Evolutionary conservation across 1,284 basidiomycete species (phyloP).

Genomic region (Boletus semigastroideus): DNA sequence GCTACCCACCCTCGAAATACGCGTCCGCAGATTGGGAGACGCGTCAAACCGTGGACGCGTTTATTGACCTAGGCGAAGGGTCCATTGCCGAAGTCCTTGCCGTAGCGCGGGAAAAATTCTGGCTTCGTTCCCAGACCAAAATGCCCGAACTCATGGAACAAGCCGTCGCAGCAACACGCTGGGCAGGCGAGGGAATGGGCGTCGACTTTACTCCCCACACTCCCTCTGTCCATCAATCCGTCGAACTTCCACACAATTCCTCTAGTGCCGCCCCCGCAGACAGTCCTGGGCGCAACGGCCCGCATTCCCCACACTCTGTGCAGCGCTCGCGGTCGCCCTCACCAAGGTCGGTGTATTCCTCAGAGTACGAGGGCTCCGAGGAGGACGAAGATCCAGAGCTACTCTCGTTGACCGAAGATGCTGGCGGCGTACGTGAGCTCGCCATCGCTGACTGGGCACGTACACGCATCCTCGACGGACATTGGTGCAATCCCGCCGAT

Average conservation of each 20-base stretch:
- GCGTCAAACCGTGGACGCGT: conserved; percentile 57
- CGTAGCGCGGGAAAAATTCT: conserved; percentile 64
- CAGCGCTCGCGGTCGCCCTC: conserved; percentile 34
- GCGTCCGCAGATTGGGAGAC: conserved; percentile 64
- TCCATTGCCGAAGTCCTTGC: conserved; percentile 58
- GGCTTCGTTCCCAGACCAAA: conserved; percentile 64
- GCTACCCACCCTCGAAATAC: conserved; percentile 32
- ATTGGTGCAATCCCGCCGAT: conserved; percentile 72
- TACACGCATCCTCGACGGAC: conserved; percentile 65
- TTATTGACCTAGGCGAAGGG: conserved; percentile 73
- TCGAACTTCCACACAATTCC: conserved; percentile 10
- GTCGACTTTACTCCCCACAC: conserved; percentile 29
- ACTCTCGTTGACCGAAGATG: conserved; percentile 59
- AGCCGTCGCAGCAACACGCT: conserved; percentile 59
- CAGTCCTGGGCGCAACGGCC: conserved; percentile 25
- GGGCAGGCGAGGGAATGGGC: conserved; percentile 41
- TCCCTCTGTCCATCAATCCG: conserved; percentile 11
- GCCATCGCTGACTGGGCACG: conserved; percentile 74
- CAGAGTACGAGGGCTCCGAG: conserved; percentile 49
- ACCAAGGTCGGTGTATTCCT: conserved; percentile 33
- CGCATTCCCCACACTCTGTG: conserved; percentile 26
- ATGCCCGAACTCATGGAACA: conserved; percentile 64
- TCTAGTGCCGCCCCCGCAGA: conserved; percentile 7
- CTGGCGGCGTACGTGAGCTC: conserved; percentile 57
- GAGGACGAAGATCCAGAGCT: conserved; percentile 63